Conservation (phyloP, 805 yeast species). For the Starmerella floricola region DNA sequence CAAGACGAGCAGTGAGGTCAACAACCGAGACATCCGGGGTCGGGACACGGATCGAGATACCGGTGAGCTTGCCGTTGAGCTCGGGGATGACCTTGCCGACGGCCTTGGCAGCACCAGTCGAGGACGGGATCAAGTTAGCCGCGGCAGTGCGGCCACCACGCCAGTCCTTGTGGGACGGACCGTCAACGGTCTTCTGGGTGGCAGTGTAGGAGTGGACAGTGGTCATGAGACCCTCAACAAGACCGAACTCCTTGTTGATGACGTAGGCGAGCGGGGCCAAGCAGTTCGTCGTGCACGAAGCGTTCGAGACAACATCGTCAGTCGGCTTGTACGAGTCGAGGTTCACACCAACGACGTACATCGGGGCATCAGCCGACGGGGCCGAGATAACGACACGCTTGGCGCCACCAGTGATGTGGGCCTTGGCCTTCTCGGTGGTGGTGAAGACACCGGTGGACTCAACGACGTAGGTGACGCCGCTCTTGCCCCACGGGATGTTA, state of each 20-base stretch:
- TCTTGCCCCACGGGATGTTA: slow-evolving; percentile 71
- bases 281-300: slow-evolving; percentile 94
- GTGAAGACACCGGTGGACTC: slow-evolving; percentile 96
- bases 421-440: slow-evolving; percentile 63
- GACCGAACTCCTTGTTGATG: slow-evolving; percentile 71
- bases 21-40: slow-evolving; percentile 89
- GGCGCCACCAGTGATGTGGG: slow-evolving; percentile 84
- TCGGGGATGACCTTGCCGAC: slow-evolving; percentile 91
- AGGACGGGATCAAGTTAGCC: slow-evolving; percentile 88
- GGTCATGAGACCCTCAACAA: slow-evolving; percentile 89
- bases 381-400: slow-evolving; percentile 91
- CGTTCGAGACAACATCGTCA: slow-evolving; percentile 71
- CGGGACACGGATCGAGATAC: slow-evolving; percentile 89
- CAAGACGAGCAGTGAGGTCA: slow-evolving; percentile 76
- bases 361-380: slow-evolving; percentile 87
- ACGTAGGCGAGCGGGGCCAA: slow-evolving; percentile 90
- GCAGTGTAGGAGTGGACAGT: slow-evolving; percentile 94
- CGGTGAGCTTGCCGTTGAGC: slow-evolving; percentile 85
- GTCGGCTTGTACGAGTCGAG: slow-evolving; percentile 65
- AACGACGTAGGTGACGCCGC: slow-evolving; percentile 72
- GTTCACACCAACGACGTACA: slow-evolving; percentile 90
- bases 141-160: slow-evolving; percentile 97
- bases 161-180: slow-evolving; percentile 97
- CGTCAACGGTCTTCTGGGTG: slow-evolving; percentile 92
- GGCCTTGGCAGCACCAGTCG: slow-evolving; percentile 97